These are phyloP conservation scores for Clitocybe nebularis DNA, from an alignment of 1,284 basidiomycete genomes.

Conservation along the genomic window DNA sequence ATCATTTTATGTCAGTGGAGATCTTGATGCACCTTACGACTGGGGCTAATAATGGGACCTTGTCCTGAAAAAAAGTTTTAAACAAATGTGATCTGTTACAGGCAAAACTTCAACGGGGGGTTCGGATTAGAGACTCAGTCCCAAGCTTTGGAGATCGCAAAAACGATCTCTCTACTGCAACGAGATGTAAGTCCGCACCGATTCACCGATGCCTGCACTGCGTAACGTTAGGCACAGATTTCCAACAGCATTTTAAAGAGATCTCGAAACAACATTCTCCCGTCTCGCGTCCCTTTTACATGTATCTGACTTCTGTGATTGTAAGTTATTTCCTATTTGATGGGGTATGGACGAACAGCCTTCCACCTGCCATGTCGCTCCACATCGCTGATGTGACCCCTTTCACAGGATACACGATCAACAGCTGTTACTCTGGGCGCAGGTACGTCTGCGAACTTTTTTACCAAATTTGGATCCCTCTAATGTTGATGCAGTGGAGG, in stretches of 20 bases:
- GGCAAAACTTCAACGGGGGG: conserved; percentile 58
- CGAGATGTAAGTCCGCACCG: conserved; percentile 45
- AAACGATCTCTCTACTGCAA: conserved; percentile 52
- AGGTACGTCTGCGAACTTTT: conserved; percentile 36
- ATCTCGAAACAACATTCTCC: conserved; percentile 56
- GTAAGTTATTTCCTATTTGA: conserved; percentile 34
- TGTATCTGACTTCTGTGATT: conserved; percentile 72
- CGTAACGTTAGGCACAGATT: conserved; percentile 36
- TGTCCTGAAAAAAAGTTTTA: conserved; percentile 33
- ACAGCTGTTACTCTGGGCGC: conserved; percentile 63
- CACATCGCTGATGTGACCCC: conserved; percentile 6
- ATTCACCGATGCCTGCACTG: background rate
- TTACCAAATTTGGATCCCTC: background rate
- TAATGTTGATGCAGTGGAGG: conserved; percentile 40
- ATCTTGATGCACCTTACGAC: background rate
- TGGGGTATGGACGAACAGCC: conserved; percentile 7
- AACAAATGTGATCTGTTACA: conserved; percentile 70
- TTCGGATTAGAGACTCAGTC: conserved; percentile 57
- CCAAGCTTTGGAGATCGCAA: conserved; percentile 59
- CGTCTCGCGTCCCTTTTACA: conserved; percentile 60
- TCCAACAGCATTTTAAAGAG: conserved; percentile 65
- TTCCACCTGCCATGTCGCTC: conserved; percentile 10
- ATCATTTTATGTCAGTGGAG: conserved; percentile 45
- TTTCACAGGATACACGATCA: conserved; percentile 56
- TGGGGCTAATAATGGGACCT: background rate